A percentile compares a stretch with the other conserved stretches of the same genome.
These are phyloP conservation scores for Postia placenta DNA, from an alignment of 768 basidiomycete species.

Conservation along the genomic window DNA sequence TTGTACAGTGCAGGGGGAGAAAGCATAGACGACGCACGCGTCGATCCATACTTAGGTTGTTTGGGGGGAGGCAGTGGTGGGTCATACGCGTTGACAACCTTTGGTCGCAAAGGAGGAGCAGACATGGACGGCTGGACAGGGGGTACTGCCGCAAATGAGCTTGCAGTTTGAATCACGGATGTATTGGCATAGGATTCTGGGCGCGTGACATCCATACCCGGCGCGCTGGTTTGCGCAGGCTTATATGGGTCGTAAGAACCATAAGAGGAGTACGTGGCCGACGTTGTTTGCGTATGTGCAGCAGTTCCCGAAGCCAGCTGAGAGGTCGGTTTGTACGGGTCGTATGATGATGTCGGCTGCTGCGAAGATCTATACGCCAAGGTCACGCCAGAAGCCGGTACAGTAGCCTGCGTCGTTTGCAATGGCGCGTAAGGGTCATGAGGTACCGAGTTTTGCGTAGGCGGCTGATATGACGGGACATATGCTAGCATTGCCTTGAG, in stretches of 20 bases:
- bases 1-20: neutral
- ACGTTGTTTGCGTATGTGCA: conserved; percentile 17
- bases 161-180: neutral
- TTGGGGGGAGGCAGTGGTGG: conserved; percentile 60
- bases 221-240: conserved; percentile 2
- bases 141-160: conserved; percentile 3
- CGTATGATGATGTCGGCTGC: conserved; percentile 18
- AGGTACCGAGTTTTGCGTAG: neutral
- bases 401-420: neutral
- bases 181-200: neutral
- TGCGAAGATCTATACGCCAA: too few species aligned
- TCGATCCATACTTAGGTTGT: conserved; percentile 19
- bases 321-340: conserved; percentile 20
- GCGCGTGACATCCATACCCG: neutral
- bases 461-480: neutral
- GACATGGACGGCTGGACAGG: conserved; percentile 21
- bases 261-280: conserved; percentile 10
- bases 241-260: conserved; percentile 16
- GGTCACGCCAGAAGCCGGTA: too few species aligned
- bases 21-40: neutral
- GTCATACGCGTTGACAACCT: conserved; percentile 67
- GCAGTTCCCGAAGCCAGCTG: conserved; percentile 12
- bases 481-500: neutral
- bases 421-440: neutral
- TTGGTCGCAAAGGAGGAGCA: conserved; percentile 52